phyloP scores from a whole-genome alignment of 345 rosid species.

The Erucastrum elatum region DNA sequence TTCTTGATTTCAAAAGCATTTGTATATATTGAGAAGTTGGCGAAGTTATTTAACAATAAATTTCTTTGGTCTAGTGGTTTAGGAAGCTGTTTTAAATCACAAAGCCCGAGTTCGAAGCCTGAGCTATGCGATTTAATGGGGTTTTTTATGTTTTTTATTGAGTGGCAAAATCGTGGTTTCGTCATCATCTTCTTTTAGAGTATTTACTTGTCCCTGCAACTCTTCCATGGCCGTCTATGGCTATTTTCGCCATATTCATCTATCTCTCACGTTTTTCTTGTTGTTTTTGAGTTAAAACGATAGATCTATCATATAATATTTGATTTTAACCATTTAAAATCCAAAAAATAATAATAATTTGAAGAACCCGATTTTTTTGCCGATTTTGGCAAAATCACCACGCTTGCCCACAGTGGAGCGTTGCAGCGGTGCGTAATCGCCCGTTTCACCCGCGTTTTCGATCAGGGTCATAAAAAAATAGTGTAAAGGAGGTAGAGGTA shows the following conservation, averaged over 20 bases:
- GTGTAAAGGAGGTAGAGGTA: too few species aligned
- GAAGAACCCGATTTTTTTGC: background rate
- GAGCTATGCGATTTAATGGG: too few species aligned
- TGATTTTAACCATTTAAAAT: background rate
- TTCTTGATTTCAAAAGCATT: too few species aligned
- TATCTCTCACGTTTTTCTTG: background rate
- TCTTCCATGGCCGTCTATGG: background rate
- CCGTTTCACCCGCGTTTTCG: background rate
- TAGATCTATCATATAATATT: background rate
- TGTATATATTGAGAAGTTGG: too few species aligned
- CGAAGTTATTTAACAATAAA: too few species aligned
- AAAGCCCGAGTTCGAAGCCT: too few species aligned
- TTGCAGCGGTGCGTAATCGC: background rate
- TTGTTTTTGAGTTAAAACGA: background rate
- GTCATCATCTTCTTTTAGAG: background rate
- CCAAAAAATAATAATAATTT: too few species aligned
- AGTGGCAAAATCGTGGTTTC: too few species aligned
- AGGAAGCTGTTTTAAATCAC: too few species aligned
- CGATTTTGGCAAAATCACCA: background rate
- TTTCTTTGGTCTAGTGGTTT: too few species aligned
- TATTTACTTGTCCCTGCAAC: background rate
- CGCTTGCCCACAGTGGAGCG: background rate
- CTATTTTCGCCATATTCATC: background rate
- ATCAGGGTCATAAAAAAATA: background rate
- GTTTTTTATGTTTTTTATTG: too few species aligned